Percentiles rank a stretch among this genome's conserved stretches.
Conservation (phyloP, 768 basidiomycete genomes). For the Pleurotus tuber-regium region DNA sequence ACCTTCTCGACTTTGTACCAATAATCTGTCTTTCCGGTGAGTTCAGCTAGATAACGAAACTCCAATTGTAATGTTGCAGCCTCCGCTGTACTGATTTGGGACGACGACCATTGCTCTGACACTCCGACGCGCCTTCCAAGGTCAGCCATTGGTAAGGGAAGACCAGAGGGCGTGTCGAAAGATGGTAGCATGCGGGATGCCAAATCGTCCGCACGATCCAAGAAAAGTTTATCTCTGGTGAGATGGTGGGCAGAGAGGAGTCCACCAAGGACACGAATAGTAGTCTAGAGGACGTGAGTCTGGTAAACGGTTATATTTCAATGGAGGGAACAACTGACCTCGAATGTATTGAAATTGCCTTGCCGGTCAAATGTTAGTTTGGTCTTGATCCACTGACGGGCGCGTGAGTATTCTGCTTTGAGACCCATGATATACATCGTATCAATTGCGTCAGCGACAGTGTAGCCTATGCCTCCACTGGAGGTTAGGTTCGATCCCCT, state of each 20-base stretch:
- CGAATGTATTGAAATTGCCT: conserved; percentile 84
- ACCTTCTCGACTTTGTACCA: conserved; percentile 82
- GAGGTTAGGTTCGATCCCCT: conserved; percentile 74
- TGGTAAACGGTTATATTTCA: background rate
- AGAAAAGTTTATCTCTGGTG: conserved; percentile 61
- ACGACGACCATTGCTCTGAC: conserved; percentile 54
- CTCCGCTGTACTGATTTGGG: conserved; percentile 80
- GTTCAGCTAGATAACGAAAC: conserved; percentile 78
- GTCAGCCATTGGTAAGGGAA: conserved; percentile 80
- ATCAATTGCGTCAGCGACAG: conserved; percentile 88
- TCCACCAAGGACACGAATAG: conserved; percentile 90
- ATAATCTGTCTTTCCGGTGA: conserved; percentile 76
- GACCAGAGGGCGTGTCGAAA: conserved; percentile 79
- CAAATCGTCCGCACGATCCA: conserved; percentile 78
- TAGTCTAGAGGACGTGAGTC: conserved; percentile 54
- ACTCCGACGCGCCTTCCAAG: conserved; percentile 59
- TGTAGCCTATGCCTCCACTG: conserved; percentile 85
- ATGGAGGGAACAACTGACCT: conserved; percentile 48
- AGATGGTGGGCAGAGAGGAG: conserved; percentile 84
- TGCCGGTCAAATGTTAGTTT: conserved; percentile 77
- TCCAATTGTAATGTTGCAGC: conserved; percentile 87
- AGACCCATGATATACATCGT: conserved; percentile 86
- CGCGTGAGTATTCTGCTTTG: conserved; percentile 71
- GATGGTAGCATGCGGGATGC: conserved; percentile 81
- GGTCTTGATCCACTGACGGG: conserved; percentile 72